Conservation (phyloP, 345 rosid species). For the Dipteronia sinensis region DNA sequence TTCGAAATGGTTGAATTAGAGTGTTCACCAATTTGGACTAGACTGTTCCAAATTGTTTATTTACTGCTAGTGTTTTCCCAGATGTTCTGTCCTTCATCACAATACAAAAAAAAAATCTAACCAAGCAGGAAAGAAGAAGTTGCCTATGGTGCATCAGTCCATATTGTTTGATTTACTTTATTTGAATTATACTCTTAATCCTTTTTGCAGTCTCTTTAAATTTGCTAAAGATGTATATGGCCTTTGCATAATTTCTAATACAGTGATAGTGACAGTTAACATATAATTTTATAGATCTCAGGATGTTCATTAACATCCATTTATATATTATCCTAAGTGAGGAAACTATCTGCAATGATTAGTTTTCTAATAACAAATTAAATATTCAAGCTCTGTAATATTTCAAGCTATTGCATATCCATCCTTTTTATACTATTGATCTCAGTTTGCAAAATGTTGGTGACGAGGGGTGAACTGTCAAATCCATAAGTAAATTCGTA, state of each 20-base stretch:
- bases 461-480: no score
- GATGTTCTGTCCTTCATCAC: not conserved
- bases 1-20: no score
- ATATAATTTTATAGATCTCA: not conserved
- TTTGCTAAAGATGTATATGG: not conserved
- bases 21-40: no score
- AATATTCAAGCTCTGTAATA: not conserved
- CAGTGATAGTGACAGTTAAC: not conserved
- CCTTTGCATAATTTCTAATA: not conserved
- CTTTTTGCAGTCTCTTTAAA: not conserved
- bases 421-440: no score
- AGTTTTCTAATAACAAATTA: not conserved
- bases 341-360: not conserved
- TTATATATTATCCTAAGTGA: not conserved
- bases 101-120: not conserved
- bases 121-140: not conserved
- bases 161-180: not conserved
- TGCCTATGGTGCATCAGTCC: constrained; percentile 11
- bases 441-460: no score
- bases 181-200: not conserved
- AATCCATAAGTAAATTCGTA: no score
- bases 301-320: not conserved
- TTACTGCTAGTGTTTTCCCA: not conserved
- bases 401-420: no score
- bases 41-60: not conserved